A percentile compares a stretch with the other conserved stretches of the same genome.
phyloP scores from a whole-genome alignment of 2,329 filamentous ascomycete genomes.

The Pseudogymnoascus sp. region DNA sequence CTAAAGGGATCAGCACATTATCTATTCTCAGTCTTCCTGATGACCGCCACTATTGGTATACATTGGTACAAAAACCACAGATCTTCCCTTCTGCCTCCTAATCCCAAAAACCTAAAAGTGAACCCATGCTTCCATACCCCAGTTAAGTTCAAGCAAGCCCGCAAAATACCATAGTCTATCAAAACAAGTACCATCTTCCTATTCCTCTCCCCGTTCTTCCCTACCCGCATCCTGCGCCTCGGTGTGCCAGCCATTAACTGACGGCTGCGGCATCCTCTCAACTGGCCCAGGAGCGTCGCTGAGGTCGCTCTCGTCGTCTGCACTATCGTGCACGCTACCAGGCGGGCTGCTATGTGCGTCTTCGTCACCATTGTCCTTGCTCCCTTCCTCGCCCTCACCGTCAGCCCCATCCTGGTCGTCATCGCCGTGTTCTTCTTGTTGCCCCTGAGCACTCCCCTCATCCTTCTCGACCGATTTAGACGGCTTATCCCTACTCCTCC shows the following conservation, averaged over 20 bases:
- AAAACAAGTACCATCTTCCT: background rate
- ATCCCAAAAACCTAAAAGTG: background rate
- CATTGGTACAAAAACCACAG: background rate
- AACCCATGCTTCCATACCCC: background rate
- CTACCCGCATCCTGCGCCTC: background rate
- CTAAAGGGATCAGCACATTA: background rate
- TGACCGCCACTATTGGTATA: background rate
- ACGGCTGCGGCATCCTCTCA: background rate
- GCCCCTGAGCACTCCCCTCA: background rate
- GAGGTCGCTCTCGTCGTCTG: slow-evolving; percentile 47
- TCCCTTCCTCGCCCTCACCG: background rate
- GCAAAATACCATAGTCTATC: background rate
- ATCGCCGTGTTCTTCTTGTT: background rate
- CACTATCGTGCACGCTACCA: slow-evolving; percentile 39
- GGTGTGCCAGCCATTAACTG: background rate
- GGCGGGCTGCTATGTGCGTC: slow-evolving; percentile 10
- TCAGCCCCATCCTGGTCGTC: background rate
- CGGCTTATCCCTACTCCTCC: background rate
- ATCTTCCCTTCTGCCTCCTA: background rate
- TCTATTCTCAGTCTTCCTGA: background rate
- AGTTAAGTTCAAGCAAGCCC: background rate
- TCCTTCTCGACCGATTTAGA: background rate
- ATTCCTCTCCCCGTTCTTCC: background rate
- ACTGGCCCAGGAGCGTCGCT: slow-evolving; percentile 34
- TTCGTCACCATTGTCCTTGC: slow-evolving; percentile 8